Base-by-base conservation (phyloP, 306 rosid species). In the Trichosanthes truncata region DNA sequence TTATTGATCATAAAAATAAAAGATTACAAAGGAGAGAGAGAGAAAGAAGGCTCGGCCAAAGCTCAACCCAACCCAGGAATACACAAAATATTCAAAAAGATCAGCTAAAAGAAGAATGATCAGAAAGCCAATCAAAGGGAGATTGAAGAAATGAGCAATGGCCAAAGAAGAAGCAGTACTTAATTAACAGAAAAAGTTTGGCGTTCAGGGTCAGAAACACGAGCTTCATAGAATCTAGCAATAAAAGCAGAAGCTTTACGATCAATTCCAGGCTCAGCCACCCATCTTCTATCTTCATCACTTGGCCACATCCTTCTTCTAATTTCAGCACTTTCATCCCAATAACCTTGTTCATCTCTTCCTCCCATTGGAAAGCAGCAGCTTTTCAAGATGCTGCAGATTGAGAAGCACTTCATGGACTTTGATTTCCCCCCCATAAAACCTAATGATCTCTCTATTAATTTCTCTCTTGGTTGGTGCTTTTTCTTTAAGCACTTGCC, bases 251-350 rank as follows among this genome's bases (percentile, higher is more conserved):
- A 80, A 4, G 98, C 98, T 80, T 85, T 92, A 6, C 76, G 81
- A 80, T 94, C 98, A 65, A 94, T 94, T 36, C 97, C 97, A 46
- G 98, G 98, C 82, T 94, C 98, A 20, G 93, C 96, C 52, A 89
- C 88, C 96, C 97, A 94, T 1, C 90, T 88, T 85, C 90, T 85
- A 60, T 91, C 98, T 78, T 89, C 93, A 78, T 94, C 97, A 17
- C 98, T 94, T 2, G 93, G 87, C 86, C 89, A 92, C 40, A 88
- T 86, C 80, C 93, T 83, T 60, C 83, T 85, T 74, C 87, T 81
- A 20, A 84, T 77, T 0, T 81, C 81, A 7, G 63, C 88, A 17
- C 88, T 88, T 1, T 89, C 94, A 15, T 94, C 93, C 33, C 82
- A 84, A 62, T 86, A 79, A 21, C 85, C 62, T 13, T 81, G 68